Percentiles rank a stretch among this genome's conserved stretches.
Evolutionary conservation across 2,329 filamentous ascomycete genomes (phyloP).

Genomic region (Talaromyces sp.): DNA sequence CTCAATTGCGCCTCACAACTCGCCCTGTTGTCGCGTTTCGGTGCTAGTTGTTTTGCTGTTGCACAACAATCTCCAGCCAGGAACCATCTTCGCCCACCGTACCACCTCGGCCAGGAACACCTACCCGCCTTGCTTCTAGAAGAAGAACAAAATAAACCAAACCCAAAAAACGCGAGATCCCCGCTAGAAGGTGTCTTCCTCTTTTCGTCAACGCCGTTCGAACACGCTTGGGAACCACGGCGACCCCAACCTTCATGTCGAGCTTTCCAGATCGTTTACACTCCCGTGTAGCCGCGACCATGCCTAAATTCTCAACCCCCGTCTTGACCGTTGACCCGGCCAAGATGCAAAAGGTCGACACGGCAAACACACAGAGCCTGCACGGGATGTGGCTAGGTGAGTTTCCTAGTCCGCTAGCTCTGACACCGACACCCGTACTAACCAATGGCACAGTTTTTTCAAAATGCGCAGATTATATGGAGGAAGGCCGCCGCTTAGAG

Average conservation of each 20-base stretch:
- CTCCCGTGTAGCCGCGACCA: conserved; percentile 33
- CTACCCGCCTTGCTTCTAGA: background rate
- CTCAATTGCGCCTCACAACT: background rate
- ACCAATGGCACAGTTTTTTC: conserved; percentile 67
- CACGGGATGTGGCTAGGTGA: conserved; percentile 97
- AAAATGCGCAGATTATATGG: conserved; percentile 87
- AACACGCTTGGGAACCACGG: conserved; percentile 41
- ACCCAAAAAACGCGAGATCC: conserved; percentile 13
- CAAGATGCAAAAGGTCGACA: conserved; percentile 92
- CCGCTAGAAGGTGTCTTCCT: conserved; percentile 16
- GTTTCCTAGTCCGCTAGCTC: conserved; percentile 31
- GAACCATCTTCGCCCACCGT: background rate
- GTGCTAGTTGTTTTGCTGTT: background rate
- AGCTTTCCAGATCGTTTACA: conserved; percentile 10
- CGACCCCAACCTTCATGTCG: conserved; percentile 32
- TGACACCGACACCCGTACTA: background rate
- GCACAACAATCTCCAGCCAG: background rate
- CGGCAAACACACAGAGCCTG: conserved; percentile 83
- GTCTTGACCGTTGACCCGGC: conserved; percentile 88
- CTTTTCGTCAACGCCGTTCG: conserved; percentile 34
- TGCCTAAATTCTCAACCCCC: conserved; percentile 81
- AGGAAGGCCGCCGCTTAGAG: conserved; percentile 86
- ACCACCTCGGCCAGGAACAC: background rate
- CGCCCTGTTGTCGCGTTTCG: background rate
- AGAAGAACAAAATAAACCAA: background rate